These are phyloP conservation scores for Nitzschia sp. DNA, from an alignment of 108 stramenopile species.

Conservation along the genomic window DNA sequence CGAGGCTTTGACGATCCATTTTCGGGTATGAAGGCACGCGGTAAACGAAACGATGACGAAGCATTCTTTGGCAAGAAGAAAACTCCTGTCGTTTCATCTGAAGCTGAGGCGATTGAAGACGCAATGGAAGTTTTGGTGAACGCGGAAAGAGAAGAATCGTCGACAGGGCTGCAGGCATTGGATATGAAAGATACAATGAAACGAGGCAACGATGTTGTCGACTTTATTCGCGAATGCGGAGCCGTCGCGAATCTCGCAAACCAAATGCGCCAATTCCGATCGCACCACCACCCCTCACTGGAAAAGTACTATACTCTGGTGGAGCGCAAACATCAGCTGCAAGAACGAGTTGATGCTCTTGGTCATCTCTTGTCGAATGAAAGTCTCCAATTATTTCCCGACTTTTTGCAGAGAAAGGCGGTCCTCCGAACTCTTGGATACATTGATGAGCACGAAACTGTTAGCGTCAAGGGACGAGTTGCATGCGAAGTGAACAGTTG, in stretches of 20 bases:
- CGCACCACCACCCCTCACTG: slow-evolving; percentile 73
- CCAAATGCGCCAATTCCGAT: slow-evolving; percentile 47
- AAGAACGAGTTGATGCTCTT: slow-evolving; percentile 53
- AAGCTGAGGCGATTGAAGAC: slow-evolving; percentile 54
- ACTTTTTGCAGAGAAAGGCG: slow-evolving; percentile 86
- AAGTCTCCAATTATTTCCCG: slow-evolving; percentile 92
- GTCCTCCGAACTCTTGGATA: slow-evolving; percentile 91
- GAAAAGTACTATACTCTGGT: slow-evolving; percentile 59
- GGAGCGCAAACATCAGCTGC: slow-evolving; percentile 69
- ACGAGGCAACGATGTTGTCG: slow-evolving; percentile 62
- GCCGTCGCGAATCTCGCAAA: slow-evolving; percentile 38
- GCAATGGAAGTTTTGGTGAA: slow-evolving; percentile 49
- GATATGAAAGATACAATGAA: slow-evolving; percentile 65
- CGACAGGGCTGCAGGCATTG: slow-evolving; percentile 45
- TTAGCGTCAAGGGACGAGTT: slow-evolving; percentile 93
- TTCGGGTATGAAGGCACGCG: slow-evolving; percentile 72
- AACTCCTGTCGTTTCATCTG: slow-evolving; percentile 14
- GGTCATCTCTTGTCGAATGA: slow-evolving; percentile 84
- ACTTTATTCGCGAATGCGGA: slow-evolving; percentile 54
- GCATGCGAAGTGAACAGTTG: slow-evolving; percentile 96
- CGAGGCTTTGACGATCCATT: slow-evolving; percentile 60
- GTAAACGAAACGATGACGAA: slow-evolving; percentile 50
- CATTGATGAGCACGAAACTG: slow-evolving; percentile 84
- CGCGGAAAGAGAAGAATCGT: slow-evolving; percentile 53
- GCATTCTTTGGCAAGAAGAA: slow-evolving; percentile 22